phyloP scores from a whole-genome alignment of 768 basidiomycete species.

The Mrakia hoshinonis region DNA sequence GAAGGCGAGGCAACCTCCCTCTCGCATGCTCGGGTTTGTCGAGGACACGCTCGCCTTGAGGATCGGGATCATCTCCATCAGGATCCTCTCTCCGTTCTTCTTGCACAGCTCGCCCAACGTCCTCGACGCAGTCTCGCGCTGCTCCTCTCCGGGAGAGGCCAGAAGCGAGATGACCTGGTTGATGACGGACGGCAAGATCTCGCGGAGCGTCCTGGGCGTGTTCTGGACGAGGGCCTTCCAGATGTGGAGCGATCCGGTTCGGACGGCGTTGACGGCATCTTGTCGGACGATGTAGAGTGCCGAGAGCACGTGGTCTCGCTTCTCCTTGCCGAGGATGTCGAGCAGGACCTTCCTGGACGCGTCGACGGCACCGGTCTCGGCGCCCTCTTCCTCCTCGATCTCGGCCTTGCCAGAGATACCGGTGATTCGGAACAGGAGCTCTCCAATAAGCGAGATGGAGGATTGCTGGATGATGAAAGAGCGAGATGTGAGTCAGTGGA shows the following conservation, averaged over 20 bases:
- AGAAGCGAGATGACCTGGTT: slow-evolving; percentile 60
- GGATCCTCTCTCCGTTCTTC: slow-evolving; percentile 86
- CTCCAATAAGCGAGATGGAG: slow-evolving; percentile 90
- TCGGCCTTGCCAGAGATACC: slow-evolving; percentile 86
- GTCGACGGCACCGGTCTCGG: slow-evolving; percentile 54
- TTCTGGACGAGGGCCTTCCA: slow-evolving; percentile 98
- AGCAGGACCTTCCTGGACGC: slow-evolving; percentile 73
- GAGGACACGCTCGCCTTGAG: slow-evolving; percentile 56
- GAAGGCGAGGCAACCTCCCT: slow-evolving; percentile 80
- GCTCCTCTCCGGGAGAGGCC: slow-evolving; percentile 69
- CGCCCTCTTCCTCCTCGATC: slow-evolving; percentile 57
- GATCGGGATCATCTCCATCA: slow-evolving; percentile 73
- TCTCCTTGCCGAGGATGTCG: slow-evolving; percentile 78
- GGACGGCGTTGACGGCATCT: slow-evolving; percentile 78
- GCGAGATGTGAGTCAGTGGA: background rate
- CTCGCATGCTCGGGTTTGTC: slow-evolving; percentile 49
- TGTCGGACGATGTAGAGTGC: slow-evolving; percentile 88
- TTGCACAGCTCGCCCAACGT: slow-evolving; percentile 82
- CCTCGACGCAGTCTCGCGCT: slow-evolving; percentile 87
- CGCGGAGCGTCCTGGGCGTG: slow-evolving; percentile 77
- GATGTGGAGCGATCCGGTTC: slow-evolving; percentile 84
- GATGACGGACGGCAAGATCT: slow-evolving; percentile 79
- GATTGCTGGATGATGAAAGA: slow-evolving; percentile 57
- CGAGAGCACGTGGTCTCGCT: slow-evolving; percentile 81
- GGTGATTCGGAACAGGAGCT: slow-evolving; percentile 89